These are phyloP conservation scores for Leccinum huronense DNA, from an alignment of 1,284 basidiomycete genomes.

Conservation along the genomic window DNA sequence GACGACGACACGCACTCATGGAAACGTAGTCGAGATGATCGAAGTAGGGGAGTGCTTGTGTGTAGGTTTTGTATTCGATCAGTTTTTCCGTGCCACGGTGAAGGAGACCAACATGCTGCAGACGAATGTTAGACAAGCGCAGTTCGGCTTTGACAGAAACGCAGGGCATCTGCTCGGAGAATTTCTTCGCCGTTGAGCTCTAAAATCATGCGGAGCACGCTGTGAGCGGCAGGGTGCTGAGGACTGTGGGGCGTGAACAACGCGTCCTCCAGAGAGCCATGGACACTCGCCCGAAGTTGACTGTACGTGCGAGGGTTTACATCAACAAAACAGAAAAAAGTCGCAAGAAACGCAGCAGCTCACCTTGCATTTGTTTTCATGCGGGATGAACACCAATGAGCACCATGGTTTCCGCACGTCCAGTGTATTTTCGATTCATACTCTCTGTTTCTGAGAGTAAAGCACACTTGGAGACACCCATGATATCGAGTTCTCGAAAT, in stretches of 20 bases:
- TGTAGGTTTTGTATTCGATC: constrained; percentile 99
- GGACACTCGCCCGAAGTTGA: constrained; percentile 79
- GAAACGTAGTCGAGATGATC: constrained; percentile 99
- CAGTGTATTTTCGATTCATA: constrained; percentile 15
- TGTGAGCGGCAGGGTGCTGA: constrained; percentile 98
- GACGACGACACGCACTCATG: constrained; percentile 73
- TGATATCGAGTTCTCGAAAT: background rate
- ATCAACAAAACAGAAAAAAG: constrained; percentile 13
- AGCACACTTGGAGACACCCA: constrained; percentile 15
- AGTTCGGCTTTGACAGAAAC: constrained; percentile 29
- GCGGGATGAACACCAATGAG: constrained; percentile 35
- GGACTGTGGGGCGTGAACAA: constrained; percentile 50
- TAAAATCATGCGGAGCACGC: constrained; percentile 96
- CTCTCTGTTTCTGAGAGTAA: constrained; percentile 28
- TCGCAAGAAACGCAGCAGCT: background rate
- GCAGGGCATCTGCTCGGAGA: constrained; percentile 83
- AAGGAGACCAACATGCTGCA: constrained; percentile 90
- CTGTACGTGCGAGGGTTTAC: constrained; percentile 39
- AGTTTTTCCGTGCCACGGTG: constrained; percentile 99
- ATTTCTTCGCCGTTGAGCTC: constrained; percentile 98
- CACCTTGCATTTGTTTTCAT: constrained; percentile 23
- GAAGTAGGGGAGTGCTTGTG: constrained; percentile 98
- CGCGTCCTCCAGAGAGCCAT: background rate
- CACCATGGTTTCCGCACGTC: constrained; percentile 26
- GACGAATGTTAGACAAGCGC: constrained; percentile 6